These are phyloP conservation scores for Seiridium unicorne DNA, from an alignment of 2,329 filamentous ascomycete species.

Conservation along the genomic window DNA sequence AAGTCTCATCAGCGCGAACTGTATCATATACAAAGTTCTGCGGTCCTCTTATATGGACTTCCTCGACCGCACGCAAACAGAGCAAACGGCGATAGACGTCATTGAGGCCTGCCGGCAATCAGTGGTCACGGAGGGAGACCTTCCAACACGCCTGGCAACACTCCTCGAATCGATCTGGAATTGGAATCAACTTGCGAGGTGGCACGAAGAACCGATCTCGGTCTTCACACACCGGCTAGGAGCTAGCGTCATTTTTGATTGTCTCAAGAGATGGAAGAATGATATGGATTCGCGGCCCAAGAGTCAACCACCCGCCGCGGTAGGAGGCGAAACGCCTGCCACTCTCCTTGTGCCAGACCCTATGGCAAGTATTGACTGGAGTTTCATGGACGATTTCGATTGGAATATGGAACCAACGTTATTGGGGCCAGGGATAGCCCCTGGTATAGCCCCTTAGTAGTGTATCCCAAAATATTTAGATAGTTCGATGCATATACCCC, in stretches of 20 bases:
- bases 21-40: slow-evolving; percentile 43
- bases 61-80: slow-evolving; percentile 18
- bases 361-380: slow-evolving; percentile 28
- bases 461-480: no score
- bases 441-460: neutral
- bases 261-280: slow-evolving; percentile 43
- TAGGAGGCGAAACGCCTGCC: slow-evolving; percentile 5
- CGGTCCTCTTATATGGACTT: slow-evolving; percentile 39
- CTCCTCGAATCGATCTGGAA: slow-evolving; percentile 49
- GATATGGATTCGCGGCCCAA: slow-evolving; percentile 16
- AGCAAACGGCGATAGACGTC: slow-evolving; percentile 26
- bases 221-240: slow-evolving; percentile 44
- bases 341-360: slow-evolving; percentile 9
- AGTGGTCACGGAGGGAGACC: slow-evolving; percentile 47
- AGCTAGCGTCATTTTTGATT: slow-evolving; percentile 49
- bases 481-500: no score
- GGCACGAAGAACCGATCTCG: slow-evolving; percentile 37
- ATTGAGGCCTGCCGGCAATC: slow-evolving; percentile 38
- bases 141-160: slow-evolving; percentile 41
- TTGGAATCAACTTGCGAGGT: slow-evolving; percentile 30
- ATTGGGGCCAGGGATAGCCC: slow-evolving; percentile 7
- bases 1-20: slow-evolving; percentile 42
- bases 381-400: slow-evolving; percentile 31
- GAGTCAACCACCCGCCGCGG: neutral
- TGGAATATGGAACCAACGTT: slow-evolving; percentile 24